Base-by-base conservation (phyloP, 2,329 filamentous ascomycete genomes). In the Trichoderma koningiopsis region DNA sequence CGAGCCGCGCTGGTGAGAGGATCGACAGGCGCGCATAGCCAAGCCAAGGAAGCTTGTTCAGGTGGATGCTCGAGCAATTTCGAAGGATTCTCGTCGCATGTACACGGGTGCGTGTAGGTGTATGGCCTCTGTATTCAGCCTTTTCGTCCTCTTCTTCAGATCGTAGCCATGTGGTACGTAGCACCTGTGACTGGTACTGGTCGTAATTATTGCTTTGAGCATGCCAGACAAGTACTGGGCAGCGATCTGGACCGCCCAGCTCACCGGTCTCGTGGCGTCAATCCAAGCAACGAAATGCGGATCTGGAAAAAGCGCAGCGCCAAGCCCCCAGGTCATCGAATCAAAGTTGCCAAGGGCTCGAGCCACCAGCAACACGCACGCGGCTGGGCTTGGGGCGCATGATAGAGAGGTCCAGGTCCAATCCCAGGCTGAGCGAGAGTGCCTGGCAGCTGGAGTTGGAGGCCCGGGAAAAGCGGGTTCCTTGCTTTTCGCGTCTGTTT, bases 41-140 rank as follows among this genome's bases (percentile, higher is more conserved):
- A 35, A 56, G 62, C 62, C 62, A 65, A 56, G 52, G 52, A 56
- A 65, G 62, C 49, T 65, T 43, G 35, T 43, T 31, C 49, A 43
- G 31, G 61, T 43, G 49, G 49, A 19, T 16, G 61, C 16, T n/a
- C 24, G 14, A 49, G 40, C 49, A 27, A 55, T 64, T 55, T 24
- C 47, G 19, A 40, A 64, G 33, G 19, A 33, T 4, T 11, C 19
- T 22, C 14, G 8, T 16, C 24, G 52, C 27, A 4, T 14, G 22
- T 8, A 49, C 43, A 16, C 16, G 19, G 10, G 16, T 16, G 43
- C 7, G 43, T 5, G 19, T 19, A 40, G 14, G 40, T n/a, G 5
- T 6, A 47, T 11, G 8, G n/a, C 19, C 43, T n/a, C 7, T 5
- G 24, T 49, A 27, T 49, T 37, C 56, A 37, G 5, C 8, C 7